Conservation (phyloP, 495 filamentous ascomycete genomes). For the Cetradonia linearis region DNA sequence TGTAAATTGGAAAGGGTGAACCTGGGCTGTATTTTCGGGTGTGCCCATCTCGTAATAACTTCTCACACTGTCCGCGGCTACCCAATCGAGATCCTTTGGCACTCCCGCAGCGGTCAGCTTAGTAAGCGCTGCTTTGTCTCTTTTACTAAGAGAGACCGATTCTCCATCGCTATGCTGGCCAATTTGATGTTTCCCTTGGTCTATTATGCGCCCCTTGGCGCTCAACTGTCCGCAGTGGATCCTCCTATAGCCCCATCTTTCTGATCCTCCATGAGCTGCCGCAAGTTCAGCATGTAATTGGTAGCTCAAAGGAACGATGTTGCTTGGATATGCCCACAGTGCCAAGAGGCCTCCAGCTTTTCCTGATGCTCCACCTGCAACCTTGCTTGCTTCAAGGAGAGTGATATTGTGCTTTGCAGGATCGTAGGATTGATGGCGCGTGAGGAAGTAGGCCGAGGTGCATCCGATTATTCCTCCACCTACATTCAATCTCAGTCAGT, state of each 20-base stretch:
- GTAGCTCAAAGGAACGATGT: constrained; percentile 80
- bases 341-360: constrained; percentile 90
- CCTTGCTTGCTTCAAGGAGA: constrained; percentile 76
- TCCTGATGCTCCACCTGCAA: constrained; percentile 86
- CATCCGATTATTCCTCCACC: constrained; percentile 94
- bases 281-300: constrained; percentile 73
- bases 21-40: constrained; percentile 75
- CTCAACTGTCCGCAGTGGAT: constrained; percentile 66
- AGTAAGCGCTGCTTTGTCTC: constrained; percentile 48
- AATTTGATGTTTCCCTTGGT: constrained; percentile 26
- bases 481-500: constrained; percentile 28
- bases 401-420: constrained; percentile 66
- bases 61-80: constrained; percentile 53
- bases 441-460: constrained; percentile 88
- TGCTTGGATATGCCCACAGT: constrained; percentile 83
- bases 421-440: constrained; percentile 76
- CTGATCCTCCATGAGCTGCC: constrained; percentile 69
- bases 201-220: constrained; percentile 42
- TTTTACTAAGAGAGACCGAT: constrained; percentile 59
- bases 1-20: constrained; percentile 89
- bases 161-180: constrained; percentile 24
- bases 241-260: constrained; percentile 79
- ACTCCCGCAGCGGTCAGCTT: constrained; percentile 52
- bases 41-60: constrained; percentile 77
- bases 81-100: constrained; percentile 80